Evolutionary conservation across 768 basidiomycete genomes (phyloP), one percentile per base, ranked within the genome.

Genomic region (Coprinopsis cinerea): DNA sequence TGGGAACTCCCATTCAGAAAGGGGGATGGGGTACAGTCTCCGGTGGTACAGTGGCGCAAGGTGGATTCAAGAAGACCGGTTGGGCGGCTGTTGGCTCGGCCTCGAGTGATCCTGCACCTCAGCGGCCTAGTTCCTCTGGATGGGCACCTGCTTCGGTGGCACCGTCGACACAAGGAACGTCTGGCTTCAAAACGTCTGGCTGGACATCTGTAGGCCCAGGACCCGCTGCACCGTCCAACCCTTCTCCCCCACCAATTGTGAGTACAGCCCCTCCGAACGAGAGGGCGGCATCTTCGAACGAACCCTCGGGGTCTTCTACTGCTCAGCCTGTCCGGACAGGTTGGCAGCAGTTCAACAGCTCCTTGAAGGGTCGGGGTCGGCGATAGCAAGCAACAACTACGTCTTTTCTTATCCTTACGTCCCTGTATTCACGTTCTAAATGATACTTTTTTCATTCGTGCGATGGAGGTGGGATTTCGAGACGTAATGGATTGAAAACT

Each of bases 131-230:
- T 49, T 42, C 56, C 44, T 53, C 53, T 37, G 40, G 48, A 7
- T 47, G 44, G 49, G 27, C 53, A 24, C 24, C 58, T 54, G 23
- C 36, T 40, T 15, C 42, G 47, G n/a, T 15, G 60, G 36, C 56
- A 35, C 55, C n/a, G n/a, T n/a, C n/a, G n/a, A n/a, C n/a, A n/a
- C n/a, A n/a, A n/a, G n/a, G n/a, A 9, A 68, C 75, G 22, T 74
- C 81, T 15, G 55, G 68, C 9, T 85, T 84, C 61, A 73, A 81
- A 39, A 70, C 76, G 10, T 83, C 73, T 41, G 85, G 86, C 15
- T 86, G 82, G 79, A 79, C 83, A 7, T 78, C 79, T 28, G 68
- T 88, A 22, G 85, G 53, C 62, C 57, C 57, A 30, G 51, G 60
- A 17, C 56, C 53, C n/a, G 49, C 58, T 32, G 15, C 43, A 50